Evolutionary conservation across 1,284 basidiomycete genomes (phyloP).

Genomic region (Ustilago vetiveriae): DNA sequence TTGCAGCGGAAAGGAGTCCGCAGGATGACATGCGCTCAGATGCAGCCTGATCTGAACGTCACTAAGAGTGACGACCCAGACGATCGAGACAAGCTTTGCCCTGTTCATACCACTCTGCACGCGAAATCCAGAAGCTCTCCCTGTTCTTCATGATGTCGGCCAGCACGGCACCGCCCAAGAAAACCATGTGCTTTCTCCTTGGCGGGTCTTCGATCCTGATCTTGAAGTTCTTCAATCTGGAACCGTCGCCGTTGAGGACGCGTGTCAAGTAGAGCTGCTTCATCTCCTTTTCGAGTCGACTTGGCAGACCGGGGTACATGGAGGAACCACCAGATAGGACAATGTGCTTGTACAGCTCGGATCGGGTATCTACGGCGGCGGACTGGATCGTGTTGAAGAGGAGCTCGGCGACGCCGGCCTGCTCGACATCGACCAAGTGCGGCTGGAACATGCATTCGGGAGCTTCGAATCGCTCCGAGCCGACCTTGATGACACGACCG

Average conservation of each 20-base stretch:
- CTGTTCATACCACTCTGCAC: slow-evolving; percentile 66
- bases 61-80: slow-evolving; percentile 61
- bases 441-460: slow-evolving; percentile 99
- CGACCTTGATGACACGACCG: slow-evolving; percentile 95
- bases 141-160: slow-evolving; percentile 98
- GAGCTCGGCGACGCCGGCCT: slow-evolving; percentile 96
- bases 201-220: slow-evolving; percentile 98
- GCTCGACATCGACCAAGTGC: slow-evolving; percentile 95
- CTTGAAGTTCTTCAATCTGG: slow-evolving; percentile 98
- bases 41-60: too few species aligned
- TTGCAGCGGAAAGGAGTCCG: too few species aligned
- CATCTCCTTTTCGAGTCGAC: slow-evolving; percentile 98
- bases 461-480: slow-evolving; percentile 99
- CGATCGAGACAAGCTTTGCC: slow-evolving; percentile 61
- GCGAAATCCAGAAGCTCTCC: slow-evolving; percentile 81
- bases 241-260: slow-evolving; percentile 84
- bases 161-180: slow-evolving; percentile 83
- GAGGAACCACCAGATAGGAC: slow-evolving; percentile 91
- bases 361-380: slow-evolving; percentile 87
- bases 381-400: slow-evolving; percentile 94
- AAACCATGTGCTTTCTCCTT: slow-evolving; percentile 98
- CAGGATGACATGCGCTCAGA: too few species aligned
- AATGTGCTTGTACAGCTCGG: slow-evolving; percentile 96
- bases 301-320: slow-evolving; percentile 98
- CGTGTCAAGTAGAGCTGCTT: slow-evolving; percentile 95